Percentiles rank a stretch among this genome's conserved stretches.
phyloP scores from a whole-genome alignment of 176 grass and related monocot species.

The Cocos nucifera region DNA sequence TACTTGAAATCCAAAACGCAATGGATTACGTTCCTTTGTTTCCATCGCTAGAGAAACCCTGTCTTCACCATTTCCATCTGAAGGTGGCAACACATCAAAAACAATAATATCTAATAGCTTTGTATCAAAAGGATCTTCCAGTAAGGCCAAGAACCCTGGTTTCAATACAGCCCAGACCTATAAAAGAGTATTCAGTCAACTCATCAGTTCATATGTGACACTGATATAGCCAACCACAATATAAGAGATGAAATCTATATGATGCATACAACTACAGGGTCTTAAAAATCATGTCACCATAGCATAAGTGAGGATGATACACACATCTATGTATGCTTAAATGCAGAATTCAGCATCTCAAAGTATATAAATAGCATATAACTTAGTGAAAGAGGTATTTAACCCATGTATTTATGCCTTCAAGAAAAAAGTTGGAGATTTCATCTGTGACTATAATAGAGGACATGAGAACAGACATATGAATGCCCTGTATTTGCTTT shows the following conservation, averaged over 20 bases:
- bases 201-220: slow-evolving; percentile 2
- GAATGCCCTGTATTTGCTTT: too few species aligned
- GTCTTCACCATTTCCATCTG: slow-evolving; percentile 32
- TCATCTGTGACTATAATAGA: too few species aligned
- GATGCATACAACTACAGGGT: too few species aligned
- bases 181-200: slow-evolving; percentile 18
- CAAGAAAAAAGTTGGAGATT: too few species aligned
- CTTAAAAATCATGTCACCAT: too few species aligned
- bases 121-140: slow-evolving; percentile 75
- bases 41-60: slow-evolving; percentile 48
- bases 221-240: slow-evolving; percentile 7
- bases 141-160: slow-evolving; percentile 76
- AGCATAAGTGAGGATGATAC: too few species aligned
- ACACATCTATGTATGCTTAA: too few species aligned
- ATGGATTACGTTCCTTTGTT: slow-evolving; percentile 66
- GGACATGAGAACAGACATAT: too few species aligned
- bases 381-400: too few species aligned
- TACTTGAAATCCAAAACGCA: slow-evolving; percentile 78
- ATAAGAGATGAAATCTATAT: background rate
- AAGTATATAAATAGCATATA: too few species aligned
- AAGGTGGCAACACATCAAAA: slow-evolving; percentile 56
- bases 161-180: slow-evolving; percentile 91
- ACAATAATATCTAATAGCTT: slow-evolving; percentile 77
- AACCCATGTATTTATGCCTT: too few species aligned
- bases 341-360: too few species aligned